These are phyloP conservation scores for Candida tunisiensis DNA, from an alignment of 1,139 yeast genomes.

Conservation along the genomic window DNA sequence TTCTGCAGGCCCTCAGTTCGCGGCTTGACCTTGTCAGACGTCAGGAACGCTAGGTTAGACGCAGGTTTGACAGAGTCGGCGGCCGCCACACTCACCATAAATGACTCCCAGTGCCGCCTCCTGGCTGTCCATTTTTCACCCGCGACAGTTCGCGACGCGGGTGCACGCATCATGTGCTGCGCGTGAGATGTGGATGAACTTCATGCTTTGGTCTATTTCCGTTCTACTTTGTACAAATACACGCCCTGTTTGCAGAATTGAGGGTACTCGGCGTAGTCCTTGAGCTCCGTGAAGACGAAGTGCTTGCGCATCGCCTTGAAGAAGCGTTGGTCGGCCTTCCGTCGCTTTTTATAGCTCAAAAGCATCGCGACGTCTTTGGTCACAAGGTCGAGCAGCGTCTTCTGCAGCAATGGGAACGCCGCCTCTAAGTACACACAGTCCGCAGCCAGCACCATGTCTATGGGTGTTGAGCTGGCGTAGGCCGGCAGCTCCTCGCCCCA, in stretches of 20 bases:
- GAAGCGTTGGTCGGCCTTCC: slow-evolving; percentile 35
- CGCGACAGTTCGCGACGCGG: no score
- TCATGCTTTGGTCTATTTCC: slow-evolving; percentile 8
- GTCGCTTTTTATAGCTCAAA: slow-evolving; percentile 34
- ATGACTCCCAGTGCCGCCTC: no score
- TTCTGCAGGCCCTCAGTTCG: no score
- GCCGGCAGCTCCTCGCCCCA: slow-evolving; percentile 31
- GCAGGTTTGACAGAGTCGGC: no score
- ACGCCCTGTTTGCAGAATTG: slow-evolving; percentile 22
- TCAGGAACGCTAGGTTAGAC: no score
- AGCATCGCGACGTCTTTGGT: slow-evolving; percentile 23
- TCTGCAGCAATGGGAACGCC: slow-evolving; percentile 33
- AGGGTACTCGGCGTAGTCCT: slow-evolving; percentile 22
- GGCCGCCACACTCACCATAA: no score
- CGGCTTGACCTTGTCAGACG: no score
- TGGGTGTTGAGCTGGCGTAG: slow-evolving; percentile 18
- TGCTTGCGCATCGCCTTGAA: slow-evolving; percentile 19
- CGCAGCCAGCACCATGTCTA: slow-evolving; percentile 37
- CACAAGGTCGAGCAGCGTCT: slow-evolving; percentile 29
- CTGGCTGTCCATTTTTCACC: no score
- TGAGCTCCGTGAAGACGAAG: slow-evolving; percentile 12
- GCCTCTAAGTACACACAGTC: slow-evolving; percentile 39
- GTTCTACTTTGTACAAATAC: slow-evolving; percentile 23
- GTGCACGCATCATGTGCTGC: no score
- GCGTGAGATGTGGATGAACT: no score